Evolutionary conservation across 2,329 filamentous ascomycete genomes (phyloP), one percentile per base, ranked within the genome.

Genomic region (Lecanoromycetidae sp.): DNA sequence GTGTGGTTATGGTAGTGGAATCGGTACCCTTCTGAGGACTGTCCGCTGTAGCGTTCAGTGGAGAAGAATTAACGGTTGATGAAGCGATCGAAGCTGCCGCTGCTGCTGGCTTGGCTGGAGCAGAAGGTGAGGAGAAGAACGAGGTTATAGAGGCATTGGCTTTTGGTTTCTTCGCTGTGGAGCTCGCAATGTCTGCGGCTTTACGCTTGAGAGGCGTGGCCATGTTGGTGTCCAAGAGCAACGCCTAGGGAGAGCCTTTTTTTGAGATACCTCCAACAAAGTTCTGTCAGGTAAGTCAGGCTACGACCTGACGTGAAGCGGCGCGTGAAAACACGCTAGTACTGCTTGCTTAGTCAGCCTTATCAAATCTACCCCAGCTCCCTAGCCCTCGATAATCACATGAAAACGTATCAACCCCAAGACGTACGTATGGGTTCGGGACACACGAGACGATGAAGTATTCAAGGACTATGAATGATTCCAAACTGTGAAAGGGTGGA

Each of bases 111-210:
- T 37, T 58, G 55, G 52, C 57, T 49, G 55, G 60, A 13, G 67
- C 57, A 61, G 82, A 84, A 5, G 87, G 80, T 15, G 76, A 71
- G 12, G 79, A 76, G 59, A 98, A 96, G 72, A 96, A 96, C 13
- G 87, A 84, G 23, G 82, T 88, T 60, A 98, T 94, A 67, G 74
- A 87, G 52, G 73, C 78, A 59, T 91, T 82, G 44, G 75, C 70
- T 65, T 82, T 87, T 49, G 79, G 61, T 62, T 87, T 88, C 64
- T 88, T 88, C 37, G 71, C 59, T 35, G 81, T 77, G 23, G 63
- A 63, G 9, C 66, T 59, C 5, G 65, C 55, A 19, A 70, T 59
- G 46, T 70, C 67, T 48, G 64, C 69, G 35, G 75, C 75, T 66
- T 84, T 84, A 56, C 83, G 79, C 67, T 87, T 87, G 53, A 78